Evolutionary conservation across 805 yeast genomes (phyloP).

Genomic region (Ogataea nonfermentans): DNA sequence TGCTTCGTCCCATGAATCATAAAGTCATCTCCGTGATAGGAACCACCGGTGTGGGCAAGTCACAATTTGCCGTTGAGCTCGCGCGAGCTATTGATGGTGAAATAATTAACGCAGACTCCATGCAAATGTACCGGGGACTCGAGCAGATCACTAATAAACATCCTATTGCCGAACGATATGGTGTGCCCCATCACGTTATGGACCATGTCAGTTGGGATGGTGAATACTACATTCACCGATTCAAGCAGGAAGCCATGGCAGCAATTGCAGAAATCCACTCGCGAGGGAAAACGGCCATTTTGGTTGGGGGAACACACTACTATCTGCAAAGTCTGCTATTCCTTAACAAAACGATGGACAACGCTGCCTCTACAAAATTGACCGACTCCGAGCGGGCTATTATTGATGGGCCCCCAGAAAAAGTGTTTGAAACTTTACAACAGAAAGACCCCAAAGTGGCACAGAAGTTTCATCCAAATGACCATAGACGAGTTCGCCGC

Average conservation of each 20-base stretch:
- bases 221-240: conserved; percentile 78
- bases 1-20: conserved; percentile 5
- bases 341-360: conserved; percentile 59
- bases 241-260: conserved; percentile 64
- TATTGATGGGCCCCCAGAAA: conserved; percentile 55
- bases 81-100: conserved; percentile 82
- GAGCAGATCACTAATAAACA: conserved; percentile 90
- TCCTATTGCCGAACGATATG: conserved; percentile 72
- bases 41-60: conserved; percentile 96
- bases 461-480: conserved; percentile 88
- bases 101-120: conserved; percentile 91
- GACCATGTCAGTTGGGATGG: conserved; percentile 79
- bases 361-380: conserved; percentile 28
- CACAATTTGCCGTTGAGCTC: conserved; percentile 77
- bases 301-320: conserved; percentile 96
- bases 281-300: conserved; percentile 73
- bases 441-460: conserved; percentile 70
- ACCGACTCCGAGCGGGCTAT: conserved; percentile 36
- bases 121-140: conserved; percentile 82
- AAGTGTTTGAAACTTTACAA: conserved; percentile 46
- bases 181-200: conserved; percentile 82
- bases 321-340: conserved; percentile 79
- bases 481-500: conserved; percentile 70
- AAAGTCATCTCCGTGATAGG: conserved; percentile 47
- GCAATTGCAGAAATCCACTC: conserved; percentile 63